Evolutionary conservation across 192 early-diverging fungal genomes (phyloP).

Genomic region (Coemansia sp.): DNA sequence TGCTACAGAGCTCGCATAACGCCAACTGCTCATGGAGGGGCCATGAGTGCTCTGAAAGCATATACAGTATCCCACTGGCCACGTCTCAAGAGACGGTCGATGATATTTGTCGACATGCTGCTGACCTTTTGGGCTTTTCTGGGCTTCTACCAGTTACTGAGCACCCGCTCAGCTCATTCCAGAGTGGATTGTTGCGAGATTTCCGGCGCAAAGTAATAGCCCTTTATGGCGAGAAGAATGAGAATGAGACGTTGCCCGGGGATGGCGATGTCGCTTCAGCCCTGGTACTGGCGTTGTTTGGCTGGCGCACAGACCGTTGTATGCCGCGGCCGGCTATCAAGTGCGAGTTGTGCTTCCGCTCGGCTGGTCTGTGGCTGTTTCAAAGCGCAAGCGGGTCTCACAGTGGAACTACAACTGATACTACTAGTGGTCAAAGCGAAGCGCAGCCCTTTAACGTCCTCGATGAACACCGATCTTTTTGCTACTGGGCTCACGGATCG

Average conservation of each 20-base stretch:
- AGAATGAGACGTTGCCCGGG: background rate
- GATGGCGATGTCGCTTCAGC: slow-evolving; percentile 20
- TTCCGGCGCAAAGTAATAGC: slow-evolving; percentile 9
- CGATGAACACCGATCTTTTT: slow-evolving; percentile 52
- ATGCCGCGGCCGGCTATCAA: slow-evolving; percentile 33
- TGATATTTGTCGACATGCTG: slow-evolving; percentile 38
- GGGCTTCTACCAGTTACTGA: slow-evolving; percentile 20
- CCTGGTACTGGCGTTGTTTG: slow-evolving; percentile 43
- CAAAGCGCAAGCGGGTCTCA: background rate
- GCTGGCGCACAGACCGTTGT: slow-evolving; percentile 36
- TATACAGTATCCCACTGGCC: slow-evolving; percentile 40
- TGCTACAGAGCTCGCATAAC: slow-evolving; percentile 50
- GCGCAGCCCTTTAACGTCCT: slow-evolving; percentile 28
- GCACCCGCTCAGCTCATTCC: slow-evolving; percentile 48
- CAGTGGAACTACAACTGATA: background rate
- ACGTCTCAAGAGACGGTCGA: slow-evolving; percentile 42
- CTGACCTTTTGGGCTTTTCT: slow-evolving; percentile 25
- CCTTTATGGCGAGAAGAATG: background rate
- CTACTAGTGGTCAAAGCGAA: background rate
- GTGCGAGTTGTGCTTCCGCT: slow-evolving; percentile 48
- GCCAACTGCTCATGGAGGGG: slow-evolving; percentile 42
- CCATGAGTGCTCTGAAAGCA: slow-evolving; percentile 27
- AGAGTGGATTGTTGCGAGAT: slow-evolving; percentile 32
- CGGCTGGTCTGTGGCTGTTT: slow-evolving; percentile 50
- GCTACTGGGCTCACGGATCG: slow-evolving; percentile 51